A percentile compares a stretch with the other conserved stretches of the same genome.
phyloP scores from a whole-genome alignment of 257 asterid species.

The Ilex asprella region DNA sequence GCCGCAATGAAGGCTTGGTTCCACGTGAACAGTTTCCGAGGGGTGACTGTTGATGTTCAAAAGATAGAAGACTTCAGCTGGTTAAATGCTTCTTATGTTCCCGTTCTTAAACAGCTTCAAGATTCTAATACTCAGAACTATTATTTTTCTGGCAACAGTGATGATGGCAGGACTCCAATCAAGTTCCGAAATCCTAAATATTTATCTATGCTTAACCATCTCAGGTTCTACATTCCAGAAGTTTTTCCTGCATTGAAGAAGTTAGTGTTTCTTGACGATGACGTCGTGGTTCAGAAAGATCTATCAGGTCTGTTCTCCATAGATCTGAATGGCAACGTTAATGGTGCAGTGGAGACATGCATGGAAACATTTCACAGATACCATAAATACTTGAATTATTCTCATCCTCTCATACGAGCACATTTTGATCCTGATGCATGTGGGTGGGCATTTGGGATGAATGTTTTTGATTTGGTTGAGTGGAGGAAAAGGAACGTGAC shows the following conservation, averaged over 20 bases:
- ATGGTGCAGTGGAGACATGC: slow-evolving; percentile 1
- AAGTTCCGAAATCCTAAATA: slow-evolving; percentile 64
- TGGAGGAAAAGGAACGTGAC: background rate
- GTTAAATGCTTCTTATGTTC: slow-evolving; percentile 32
- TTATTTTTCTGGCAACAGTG: slow-evolving; percentile 51
- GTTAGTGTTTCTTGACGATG: slow-evolving; percentile 58
- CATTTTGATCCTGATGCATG: slow-evolving; percentile 1
- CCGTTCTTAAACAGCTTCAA: slow-evolving; percentile 64
- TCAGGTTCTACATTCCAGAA: slow-evolving; percentile 60
- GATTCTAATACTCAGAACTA: slow-evolving; percentile 58
- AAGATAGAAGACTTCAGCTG: slow-evolving; percentile 1
- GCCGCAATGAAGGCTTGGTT: slow-evolving; percentile 1
- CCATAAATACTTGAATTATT: background rate
- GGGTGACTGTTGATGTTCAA: background rate
- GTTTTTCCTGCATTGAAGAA: slow-evolving; percentile 48
- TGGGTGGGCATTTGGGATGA: slow-evolving; percentile 1
- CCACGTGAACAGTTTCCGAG: background rate
- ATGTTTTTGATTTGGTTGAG: background rate
- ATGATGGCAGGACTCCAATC: slow-evolving; percentile 50
- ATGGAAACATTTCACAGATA: background rate
- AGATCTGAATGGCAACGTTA: background rate
- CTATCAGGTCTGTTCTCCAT: slow-evolving; percentile 7
- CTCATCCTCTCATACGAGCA: background rate
- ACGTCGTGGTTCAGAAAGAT: slow-evolving; percentile 59
- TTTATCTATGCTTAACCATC: slow-evolving; percentile 63